phyloP scores from a whole-genome alignment of 805 yeast genomes.

The Nakazawaea molendinolei region DNA sequence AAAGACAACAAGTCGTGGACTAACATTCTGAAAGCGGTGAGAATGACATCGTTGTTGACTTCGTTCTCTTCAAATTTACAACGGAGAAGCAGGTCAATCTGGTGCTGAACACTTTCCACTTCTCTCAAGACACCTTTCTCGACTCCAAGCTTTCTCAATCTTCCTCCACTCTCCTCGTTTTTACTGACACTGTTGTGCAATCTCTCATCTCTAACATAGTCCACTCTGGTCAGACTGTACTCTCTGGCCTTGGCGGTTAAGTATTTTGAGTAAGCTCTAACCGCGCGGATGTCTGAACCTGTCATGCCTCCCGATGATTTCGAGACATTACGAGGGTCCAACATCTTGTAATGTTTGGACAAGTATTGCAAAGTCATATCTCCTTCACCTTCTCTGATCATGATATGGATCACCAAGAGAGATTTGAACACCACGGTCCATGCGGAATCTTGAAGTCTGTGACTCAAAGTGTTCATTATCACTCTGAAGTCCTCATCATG shows the following conservation, averaged over 20 bases:
- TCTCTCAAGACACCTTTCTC: slow-evolving; percentile 80
- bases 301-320: slow-evolving; percentile 25
- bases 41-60: slow-evolving; percentile 73
- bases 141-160: slow-evolving; percentile 57
- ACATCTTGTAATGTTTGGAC: slow-evolving; percentile 50
- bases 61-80: slow-evolving; percentile 77
- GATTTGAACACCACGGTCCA: slow-evolving; percentile 92
- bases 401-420: slow-evolving; percentile 75
- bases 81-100: slow-evolving; percentile 66
- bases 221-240: slow-evolving; percentile 55
- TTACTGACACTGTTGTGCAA: slow-evolving; percentile 33
- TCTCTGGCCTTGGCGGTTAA: slow-evolving; percentile 63
- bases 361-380: slow-evolving; percentile 69
- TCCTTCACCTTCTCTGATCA: slow-evolving; percentile 87
- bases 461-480: slow-evolving; percentile 58
- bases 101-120: slow-evolving; percentile 77
- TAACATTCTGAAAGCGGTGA: slow-evolving; percentile 79
- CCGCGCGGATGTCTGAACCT: slow-evolving; percentile 39
- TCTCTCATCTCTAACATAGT: slow-evolving; percentile 71
- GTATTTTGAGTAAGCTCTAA: slow-evolving; percentile 68
- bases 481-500: slow-evolving; percentile 52
- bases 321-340: slow-evolving; percentile 41
- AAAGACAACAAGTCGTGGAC: slow-evolving; percentile 85
- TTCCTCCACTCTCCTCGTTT: slow-evolving; percentile 42
- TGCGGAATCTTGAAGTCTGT: slow-evolving; percentile 67